Percentiles rank a stretch among this genome's conserved stretches.
phyloP scores from a whole-genome alignment of 1,284 basidiomycete genomes.

The Leccinum fuscescens region DNA sequence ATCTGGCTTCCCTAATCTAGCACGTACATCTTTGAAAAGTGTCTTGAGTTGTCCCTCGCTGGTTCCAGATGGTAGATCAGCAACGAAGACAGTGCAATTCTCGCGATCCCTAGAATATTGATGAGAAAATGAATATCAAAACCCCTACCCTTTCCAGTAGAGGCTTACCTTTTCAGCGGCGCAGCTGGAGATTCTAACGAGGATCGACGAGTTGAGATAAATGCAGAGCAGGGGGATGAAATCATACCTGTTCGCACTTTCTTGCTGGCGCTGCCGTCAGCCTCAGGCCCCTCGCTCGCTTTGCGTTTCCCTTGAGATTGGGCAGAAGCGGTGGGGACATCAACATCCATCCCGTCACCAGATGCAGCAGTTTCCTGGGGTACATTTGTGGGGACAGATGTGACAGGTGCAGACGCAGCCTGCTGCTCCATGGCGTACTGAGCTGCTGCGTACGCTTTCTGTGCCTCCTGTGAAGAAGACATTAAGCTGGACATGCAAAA shows the following conservation, averaged over 20 bases:
- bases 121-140: neutral
- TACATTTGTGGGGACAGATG: constrained; percentile 27
- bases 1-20: neutral
- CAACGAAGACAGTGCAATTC: constrained; percentile 88
- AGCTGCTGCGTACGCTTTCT: constrained; percentile 51
- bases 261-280: constrained; percentile 53
- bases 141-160: neutral
- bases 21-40: constrained; percentile 84
- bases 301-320: constrained; percentile 56
- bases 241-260: constrained; percentile 56
- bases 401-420: constrained; percentile 35
- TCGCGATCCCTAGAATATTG: constrained; percentile 79
- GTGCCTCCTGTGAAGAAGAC: constrained; percentile 49
- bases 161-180: constrained; percentile 60
- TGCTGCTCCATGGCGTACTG: constrained; percentile 51
- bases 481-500: constrained; percentile 1
- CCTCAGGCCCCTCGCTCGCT: constrained; percentile 49
- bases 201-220: constrained; percentile 6
- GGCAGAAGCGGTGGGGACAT: constrained; percentile 30
- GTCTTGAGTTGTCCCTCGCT: constrained; percentile 64
- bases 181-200: constrained; percentile 43
- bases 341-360: constrained; percentile 52
- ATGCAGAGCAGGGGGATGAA: neutral
- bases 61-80: constrained; percentile 59
- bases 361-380: constrained; percentile 6